A percentile compares a stretch with the other conserved stretches of the same genome.
These are phyloP conservation scores for Xylaria sp. DNA, from an alignment of 495 filamentous ascomycete genomes.

Conservation along the genomic window DNA sequence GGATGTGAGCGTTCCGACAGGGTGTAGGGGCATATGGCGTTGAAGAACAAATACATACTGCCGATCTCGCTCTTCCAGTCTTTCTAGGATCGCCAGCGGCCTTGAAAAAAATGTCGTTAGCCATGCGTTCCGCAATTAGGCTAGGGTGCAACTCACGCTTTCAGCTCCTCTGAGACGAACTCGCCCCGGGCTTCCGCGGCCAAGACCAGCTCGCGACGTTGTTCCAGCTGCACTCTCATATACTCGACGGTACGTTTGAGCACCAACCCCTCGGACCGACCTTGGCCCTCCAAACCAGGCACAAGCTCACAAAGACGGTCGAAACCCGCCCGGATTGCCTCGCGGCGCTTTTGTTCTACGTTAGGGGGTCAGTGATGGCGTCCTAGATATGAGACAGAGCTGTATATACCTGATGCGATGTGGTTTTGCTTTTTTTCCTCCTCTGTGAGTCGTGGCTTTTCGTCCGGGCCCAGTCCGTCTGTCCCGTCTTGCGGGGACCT, in stretches of 20 bases:
- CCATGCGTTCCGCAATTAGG: not conserved
- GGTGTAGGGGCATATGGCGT: not conserved
- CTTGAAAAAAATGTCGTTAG: not conserved
- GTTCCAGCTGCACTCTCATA: conserved; percentile 68
- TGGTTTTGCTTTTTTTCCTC: conserved; percentile 92
- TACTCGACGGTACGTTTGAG: conserved; percentile 77
- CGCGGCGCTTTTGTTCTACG: conserved; percentile 85
- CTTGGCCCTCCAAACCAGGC: conserved; percentile 82
- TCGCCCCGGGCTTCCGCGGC: conserved; percentile 66
- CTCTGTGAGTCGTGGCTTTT: conserved; percentile 81
- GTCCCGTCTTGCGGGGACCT: conserved; percentile 41
- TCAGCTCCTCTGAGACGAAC: conserved; percentile 53
- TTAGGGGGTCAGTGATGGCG: not conserved
- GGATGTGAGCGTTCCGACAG: not conserved
- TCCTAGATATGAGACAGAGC: not conserved
- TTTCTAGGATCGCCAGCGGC: conserved; percentile 30
- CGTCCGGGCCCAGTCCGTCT: conserved; percentile 40
- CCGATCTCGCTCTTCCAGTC: conserved; percentile 35
- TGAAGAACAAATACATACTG: conserved; percentile 10
- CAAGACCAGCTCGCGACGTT: conserved; percentile 67
- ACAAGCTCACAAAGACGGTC: conserved; percentile 83
- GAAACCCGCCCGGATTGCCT: conserved; percentile 86
- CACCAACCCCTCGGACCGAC: conserved; percentile 84
- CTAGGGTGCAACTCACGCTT: conserved; percentile 30
- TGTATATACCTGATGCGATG: conserved; percentile 67